These are phyloP conservation scores for Fusarium dimerum DNA, from an alignment of 2,329 filamentous ascomycete species.

Conservation along the genomic window DNA sequence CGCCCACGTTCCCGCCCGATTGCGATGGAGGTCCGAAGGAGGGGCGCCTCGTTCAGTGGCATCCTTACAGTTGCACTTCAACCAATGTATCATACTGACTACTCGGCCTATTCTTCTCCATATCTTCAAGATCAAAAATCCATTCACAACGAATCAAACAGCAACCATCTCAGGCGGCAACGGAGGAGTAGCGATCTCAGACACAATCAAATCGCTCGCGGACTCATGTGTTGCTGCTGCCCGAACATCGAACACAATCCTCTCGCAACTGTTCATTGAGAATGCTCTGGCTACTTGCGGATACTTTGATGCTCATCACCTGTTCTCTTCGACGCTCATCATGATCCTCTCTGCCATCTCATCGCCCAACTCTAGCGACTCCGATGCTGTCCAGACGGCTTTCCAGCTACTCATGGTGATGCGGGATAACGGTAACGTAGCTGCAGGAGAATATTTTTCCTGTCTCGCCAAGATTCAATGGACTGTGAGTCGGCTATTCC, in stretches of 20 bases:
- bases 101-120: slow-evolving; percentile 33
- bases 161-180: slow-evolving; percentile 29
- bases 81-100: slow-evolving; percentile 39
- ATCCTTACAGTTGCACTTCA: slow-evolving; percentile 34
- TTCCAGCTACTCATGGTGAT: too few species aligned
- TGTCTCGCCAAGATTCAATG: too few species aligned
- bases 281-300: slow-evolving; percentile 30
- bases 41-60: slow-evolving; percentile 26
- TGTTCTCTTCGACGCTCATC: slow-evolving; percentile 34
- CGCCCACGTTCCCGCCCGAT: slow-evolving; percentile 21
- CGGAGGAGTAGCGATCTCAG: too few species aligned
- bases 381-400: slow-evolving; percentile 11
- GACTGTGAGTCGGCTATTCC: too few species aligned
- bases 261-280: slow-evolving; percentile 26
- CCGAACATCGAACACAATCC: slow-evolving; percentile 29
- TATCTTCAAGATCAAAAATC: slow-evolving; percentile 29
- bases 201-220: slow-evolving; percentile 15
- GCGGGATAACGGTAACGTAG: too few species aligned
- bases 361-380: slow-evolving; percentile 27
- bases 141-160: slow-evolving; percentile 24
- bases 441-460: too few species aligned
- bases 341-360: slow-evolving; percentile 35
- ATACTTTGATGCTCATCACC: slow-evolving; percentile 36
- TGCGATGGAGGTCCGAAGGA: slow-evolving; percentile 26
- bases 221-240: slow-evolving; percentile 37